Base-by-base conservation (phyloP, 768 basidiomycete genomes). In the Pulveroboletus sp. region DNA sequence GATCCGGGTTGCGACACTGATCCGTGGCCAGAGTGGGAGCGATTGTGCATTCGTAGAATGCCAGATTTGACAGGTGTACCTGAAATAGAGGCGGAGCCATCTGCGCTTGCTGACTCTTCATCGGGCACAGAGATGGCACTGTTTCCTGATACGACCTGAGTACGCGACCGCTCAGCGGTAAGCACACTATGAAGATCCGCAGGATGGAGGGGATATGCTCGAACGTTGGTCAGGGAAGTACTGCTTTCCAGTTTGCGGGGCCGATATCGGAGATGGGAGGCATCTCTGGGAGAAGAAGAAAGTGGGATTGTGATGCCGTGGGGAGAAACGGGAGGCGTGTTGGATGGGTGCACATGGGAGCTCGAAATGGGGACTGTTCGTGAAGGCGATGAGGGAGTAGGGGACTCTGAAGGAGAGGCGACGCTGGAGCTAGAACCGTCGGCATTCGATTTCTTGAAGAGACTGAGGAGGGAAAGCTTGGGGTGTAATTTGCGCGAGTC, bases 381-480 rank as follows among this genome's bases (percentile, higher is more conserved):
- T 12, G 64, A 51, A 12, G 68, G 59, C 1, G 70, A 57, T 2
- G 68, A 60, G 8, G 57, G 63, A 27, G 50, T 58, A n/a, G 60
- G 60, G 10, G 61, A 59, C 42, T 68, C 63, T n/a, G 70, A 57
- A 17, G 55, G 54, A 12, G 65, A 61, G 50, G 62, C 50, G 62
- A 71, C 43, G 69, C 74, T 68, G 11, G 66, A 68, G 39, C 56
- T 56, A 6, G 67, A 69, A 23, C 68, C 64, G 29, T 70, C 73
- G 12, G 65, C 75, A 12, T 69, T 73, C 0, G 72, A 52, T 68
- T 83, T 86, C 74, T 80, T 85, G 72, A 89, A 89, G 14, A 89
- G 73, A 56, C 79, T 82, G 55, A 89, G 72, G 45, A 90, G 71
- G 20, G 87, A 89, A 49, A 87, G 78, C 65, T 90, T 90, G 66